These are phyloP conservation scores for Pseudopithomyces chartarum DNA, from an alignment of 2,329 filamentous ascomycete species.

Conservation along the genomic window DNA sequence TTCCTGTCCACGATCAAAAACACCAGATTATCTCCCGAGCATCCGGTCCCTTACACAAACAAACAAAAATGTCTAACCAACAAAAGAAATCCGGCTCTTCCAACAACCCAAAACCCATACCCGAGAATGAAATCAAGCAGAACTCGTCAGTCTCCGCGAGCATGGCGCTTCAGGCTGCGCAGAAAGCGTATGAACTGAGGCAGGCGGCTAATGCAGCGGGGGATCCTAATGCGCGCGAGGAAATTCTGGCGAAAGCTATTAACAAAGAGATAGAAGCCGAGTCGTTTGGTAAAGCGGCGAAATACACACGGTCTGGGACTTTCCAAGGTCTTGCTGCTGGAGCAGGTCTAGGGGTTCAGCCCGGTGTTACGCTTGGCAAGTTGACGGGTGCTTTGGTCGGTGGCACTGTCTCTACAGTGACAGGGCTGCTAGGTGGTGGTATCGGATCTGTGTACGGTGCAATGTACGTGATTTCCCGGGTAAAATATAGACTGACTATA, in stretches of 20 bases:
- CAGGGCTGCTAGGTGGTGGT: slow-evolving; percentile 41
- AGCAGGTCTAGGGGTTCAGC: slow-evolving; percentile 43
- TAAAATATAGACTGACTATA: too few species aligned
- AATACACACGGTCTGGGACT: slow-evolving; percentile 45
- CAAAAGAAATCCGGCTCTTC: not conserved
- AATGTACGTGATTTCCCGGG: slow-evolving; percentile 12
- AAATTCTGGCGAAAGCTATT: slow-evolving; percentile 46
- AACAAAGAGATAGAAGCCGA: slow-evolving; percentile 49
- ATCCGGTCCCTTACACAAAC: not conserved
- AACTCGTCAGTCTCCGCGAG: slow-evolving; percentile 45
- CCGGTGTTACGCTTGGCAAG: slow-evolving; percentile 42
- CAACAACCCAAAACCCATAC: slow-evolving; percentile 21
- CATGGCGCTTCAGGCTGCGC: slow-evolving; percentile 41
- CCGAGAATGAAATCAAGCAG: slow-evolving; percentile 45
- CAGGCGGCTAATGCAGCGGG: slow-evolving; percentile 47
- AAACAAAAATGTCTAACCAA: not conserved
- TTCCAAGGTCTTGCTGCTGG: slow-evolving; percentile 48
- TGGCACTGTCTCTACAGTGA: slow-evolving; percentile 37
- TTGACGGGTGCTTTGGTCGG: slow-evolving; percentile 44
- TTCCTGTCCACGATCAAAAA: not conserved
- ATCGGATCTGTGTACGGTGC: slow-evolving; percentile 44
- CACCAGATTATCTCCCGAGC: not conserved
- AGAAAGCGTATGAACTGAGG: slow-evolving; percentile 47
- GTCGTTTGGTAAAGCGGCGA: slow-evolving; percentile 48
- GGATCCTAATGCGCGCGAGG: slow-evolving; percentile 45